Evolutionary conservation across 2,329 filamentous ascomycete genomes (phyloP).

Genomic region (Metarhizium anisopliae): DNA sequence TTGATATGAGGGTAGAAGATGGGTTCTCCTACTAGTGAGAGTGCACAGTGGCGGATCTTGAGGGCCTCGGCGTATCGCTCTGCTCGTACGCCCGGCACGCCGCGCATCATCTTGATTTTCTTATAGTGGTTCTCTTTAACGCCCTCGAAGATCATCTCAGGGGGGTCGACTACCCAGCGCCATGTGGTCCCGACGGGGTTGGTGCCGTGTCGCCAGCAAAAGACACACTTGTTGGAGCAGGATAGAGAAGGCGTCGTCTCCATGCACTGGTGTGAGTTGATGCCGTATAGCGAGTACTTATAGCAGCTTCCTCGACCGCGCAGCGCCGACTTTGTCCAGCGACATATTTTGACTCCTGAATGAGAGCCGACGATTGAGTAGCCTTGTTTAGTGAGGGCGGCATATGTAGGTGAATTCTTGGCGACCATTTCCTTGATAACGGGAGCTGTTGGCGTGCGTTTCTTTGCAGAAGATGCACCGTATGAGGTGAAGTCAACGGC

Average conservation of each 20-base stretch:
- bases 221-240: conserved; percentile 97
- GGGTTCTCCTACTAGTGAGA: conserved; percentile 91
- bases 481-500: conserved; percentile 83
- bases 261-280: conserved; percentile 95
- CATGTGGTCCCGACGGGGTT: conserved; percentile 95
- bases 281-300: conserved; percentile 96
- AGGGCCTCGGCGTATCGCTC: conserved; percentile 91
- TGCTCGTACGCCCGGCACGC: conserved; percentile 83
- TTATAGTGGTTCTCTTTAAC: conserved; percentile 90
- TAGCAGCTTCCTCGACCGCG: conserved; percentile 93
- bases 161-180: conserved; percentile 91
- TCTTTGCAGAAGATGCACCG: conserved; percentile 39
- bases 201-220: conserved; percentile 97
- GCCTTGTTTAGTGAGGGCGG: conserved; percentile 87
- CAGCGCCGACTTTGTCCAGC: conserved; percentile 96
- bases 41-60: conserved; percentile 84
- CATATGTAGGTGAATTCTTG: conserved; percentile 78
- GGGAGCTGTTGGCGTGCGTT: conserved; percentile 28
- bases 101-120: conserved; percentile 95
- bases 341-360: conserved; percentile 94
- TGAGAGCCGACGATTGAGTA: conserved; percentile 94
- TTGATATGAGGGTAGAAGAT: conserved; percentile 99
- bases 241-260: conserved; percentile 92
- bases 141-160: conserved; percentile 80
- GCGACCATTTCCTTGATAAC: conserved; percentile 88